Evolutionary conservation across 768 basidiomycete species (phyloP), one percentile per base, ranked within the genome.

Genomic region (Leccinellum rugosiceps): DNA sequence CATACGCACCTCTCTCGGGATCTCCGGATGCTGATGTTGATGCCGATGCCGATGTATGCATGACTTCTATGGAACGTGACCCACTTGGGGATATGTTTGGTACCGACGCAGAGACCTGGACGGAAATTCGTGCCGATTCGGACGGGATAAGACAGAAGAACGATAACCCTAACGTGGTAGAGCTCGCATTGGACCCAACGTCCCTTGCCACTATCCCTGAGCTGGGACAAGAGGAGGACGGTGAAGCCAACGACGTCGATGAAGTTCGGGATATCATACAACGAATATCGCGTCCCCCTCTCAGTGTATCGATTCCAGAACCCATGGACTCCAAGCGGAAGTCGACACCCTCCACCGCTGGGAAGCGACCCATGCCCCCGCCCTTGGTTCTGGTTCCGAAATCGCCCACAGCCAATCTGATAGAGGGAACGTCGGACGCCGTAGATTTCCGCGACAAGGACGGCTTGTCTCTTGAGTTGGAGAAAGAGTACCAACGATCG

Each of bases 71-170:
- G 51, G 68, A 63, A 55, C 69, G 65, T 56, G 84, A 88, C 66
- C 84, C 83, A 21, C 74, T 87, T 26, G 76, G 70, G 9, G 84
- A 87, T 60, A 77, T 87, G 7, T 87, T 87, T 72, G 84, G 86
- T 47, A 78, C 78, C n/a, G 86, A 87, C 67, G 81, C 76, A 59
- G 81, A 86, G 60, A 79, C 81, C 1, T 86, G 86, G 85, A 74
- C 76, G 56, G 81, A 82, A 51, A 75, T 87, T 50, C 82, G 67
- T 52, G 65, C 74, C 41, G 70, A 77, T 56, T 68, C 65, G 28
- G 70, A 63, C 58, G 60, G 57, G 56, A 44, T 54, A 53, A 63
- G 62, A 70, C 58, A 64, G 70, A 62, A 57, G 59, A 47, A 57
- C 32, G 52, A 63, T 61, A 55, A 64, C 64, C 79, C 80, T 1